Evolutionary conservation across 202 grass and related monocot species (phyloP), one percentile per base, ranked within the genome.

Genomic region (Alloteropsis angusta): DNA sequence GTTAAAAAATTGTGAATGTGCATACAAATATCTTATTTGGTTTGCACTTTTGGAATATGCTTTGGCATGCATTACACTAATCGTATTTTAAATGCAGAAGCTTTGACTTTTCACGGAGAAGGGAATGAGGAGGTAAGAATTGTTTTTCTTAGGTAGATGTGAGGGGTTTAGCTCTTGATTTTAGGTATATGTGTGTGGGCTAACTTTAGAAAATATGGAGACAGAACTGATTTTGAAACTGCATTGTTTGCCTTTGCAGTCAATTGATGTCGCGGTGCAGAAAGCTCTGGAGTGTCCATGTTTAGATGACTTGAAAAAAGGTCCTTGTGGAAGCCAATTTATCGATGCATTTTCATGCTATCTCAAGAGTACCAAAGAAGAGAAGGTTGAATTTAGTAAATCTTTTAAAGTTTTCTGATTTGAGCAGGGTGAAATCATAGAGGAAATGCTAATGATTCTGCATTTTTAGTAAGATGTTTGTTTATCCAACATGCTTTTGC

Each of bases 281-380:
- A 92, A 77, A 83, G 85, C 85, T 67, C 74, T 92, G 74, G 83
- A 92, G 26, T 88, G 85, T 53, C 89, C 89, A 16, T 88, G 89
- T 63, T 75, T 92, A 69, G 89, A 83, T 26, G 78, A 69, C 18
- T 79, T 92, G 72, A 85, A 75, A 66, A 88, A 41, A 60, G 85
- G 85, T 57, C 89, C 85, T 58, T 92, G 89, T 80, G 89, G 89
- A 48, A 75, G 22, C 70, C 79, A 85, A 32, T 88, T 92, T 55
- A 76, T 83, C 17, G 82, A 92, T 69, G 85, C 89, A 60, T 88
- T 92, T 74, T 71, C 79, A 23, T 92, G 89, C 77, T 92, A 83
- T 85, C 75, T 88, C 53, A 88, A 65, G 63, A 92, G 89, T 82
- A 86, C 78, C 59, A 65, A 74, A 22, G 85, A 88, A 87, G 89